Evolutionary conservation across 768 basidiomycete species (phyloP).

Genomic region (Suillus paluster): DNA sequence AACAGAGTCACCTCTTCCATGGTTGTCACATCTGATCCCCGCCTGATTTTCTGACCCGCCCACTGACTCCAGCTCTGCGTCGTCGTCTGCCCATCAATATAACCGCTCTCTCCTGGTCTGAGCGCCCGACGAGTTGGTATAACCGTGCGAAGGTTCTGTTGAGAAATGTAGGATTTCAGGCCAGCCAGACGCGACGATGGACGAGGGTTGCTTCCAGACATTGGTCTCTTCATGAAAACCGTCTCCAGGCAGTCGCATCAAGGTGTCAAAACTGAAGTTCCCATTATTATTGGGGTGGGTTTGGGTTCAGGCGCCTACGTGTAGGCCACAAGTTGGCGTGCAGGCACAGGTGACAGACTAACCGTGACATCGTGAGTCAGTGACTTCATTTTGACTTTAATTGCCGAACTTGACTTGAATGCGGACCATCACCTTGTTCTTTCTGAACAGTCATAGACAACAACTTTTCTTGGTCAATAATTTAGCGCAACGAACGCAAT

Average conservation of each 20-base stretch:
- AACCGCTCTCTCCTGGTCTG: slow-evolving; percentile 24
- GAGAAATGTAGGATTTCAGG: slow-evolving; percentile 55
- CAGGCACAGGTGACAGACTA: slow-evolving; percentile 13
- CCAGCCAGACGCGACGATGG: slow-evolving; percentile 38
- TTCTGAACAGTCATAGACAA: neutral
- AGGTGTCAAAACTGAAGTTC: neutral
- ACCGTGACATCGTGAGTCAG: slow-evolving; percentile 9
- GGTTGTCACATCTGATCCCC: slow-evolving; percentile 25
- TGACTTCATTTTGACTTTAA: neutral
- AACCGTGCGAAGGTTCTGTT: slow-evolving; percentile 44
- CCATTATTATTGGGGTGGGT: neutral
- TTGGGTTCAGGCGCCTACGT: neutral
- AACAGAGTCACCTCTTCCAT: slow-evolving; percentile 63
- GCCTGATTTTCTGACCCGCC: slow-evolving; percentile 61
- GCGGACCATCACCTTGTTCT: slow-evolving; percentile 11
- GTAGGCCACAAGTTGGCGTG: neutral
- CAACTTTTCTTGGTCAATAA: neutral
- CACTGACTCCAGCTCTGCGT: slow-evolving; percentile 61
- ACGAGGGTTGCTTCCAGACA: slow-evolving; percentile 30
- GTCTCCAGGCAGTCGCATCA: slow-evolving; percentile 4
- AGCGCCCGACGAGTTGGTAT: slow-evolving; percentile 21
- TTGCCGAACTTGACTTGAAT: slow-evolving; percentile 10
- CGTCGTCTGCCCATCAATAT: slow-evolving; percentile 24
- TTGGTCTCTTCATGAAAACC: slow-evolving; percentile 9
- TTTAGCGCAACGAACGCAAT: neutral